Base-by-base conservation (phyloP, 2,329 filamentous ascomycete genomes). In the Ascochyta koolunga region DNA sequence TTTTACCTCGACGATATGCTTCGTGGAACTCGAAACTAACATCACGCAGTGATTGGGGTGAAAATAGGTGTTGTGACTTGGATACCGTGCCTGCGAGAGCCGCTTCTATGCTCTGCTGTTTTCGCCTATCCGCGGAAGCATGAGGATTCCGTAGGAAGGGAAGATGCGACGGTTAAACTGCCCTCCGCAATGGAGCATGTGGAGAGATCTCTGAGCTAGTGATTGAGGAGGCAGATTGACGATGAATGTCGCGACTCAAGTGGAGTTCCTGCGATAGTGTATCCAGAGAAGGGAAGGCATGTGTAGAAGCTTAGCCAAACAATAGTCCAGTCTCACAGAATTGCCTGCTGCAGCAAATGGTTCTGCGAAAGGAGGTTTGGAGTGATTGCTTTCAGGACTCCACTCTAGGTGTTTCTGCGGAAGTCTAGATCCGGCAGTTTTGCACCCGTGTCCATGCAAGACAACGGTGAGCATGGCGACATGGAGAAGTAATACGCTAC, bases 141-240 rank as follows among this genome's bases (percentile, higher is more conserved):
- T 27, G 13, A 50, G 4, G 19, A 24, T 25, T 7, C 40, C 29
- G 36, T 31, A 50, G 51, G 24, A 33, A 45, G 36, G 40, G 35
- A 50, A 41, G 31, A 33, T 41, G 45, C 35, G 41, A 50, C 45
- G 51, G 45, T 50, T 50, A 50, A 54, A 40, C 36, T 54, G 45
- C 51, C 51, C 31, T 54, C 51, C 51, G 40, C 51, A 50, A 54
- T 38, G 51, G 51, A 41, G 29, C 45, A 11, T 54, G 45, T 45
- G 51, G 51, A 50, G 51, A 54, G 41, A 22, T 45, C 45, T 36
- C 45, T 50, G 41, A 38, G 36, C 51, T 54, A 54, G 51, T 39
- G 31, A 10, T 31, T 16, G 40, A 50, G 41, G 19, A 25, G 31
- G 41, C 27, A 24, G 35, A 41, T 37, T 37, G 36, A 54, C 19